Evolutionary conservation across 1,284 basidiomycete species (phyloP), one percentile per base, ranked within the genome.

Genomic region (Coniferiporia sulphurascens): DNA sequence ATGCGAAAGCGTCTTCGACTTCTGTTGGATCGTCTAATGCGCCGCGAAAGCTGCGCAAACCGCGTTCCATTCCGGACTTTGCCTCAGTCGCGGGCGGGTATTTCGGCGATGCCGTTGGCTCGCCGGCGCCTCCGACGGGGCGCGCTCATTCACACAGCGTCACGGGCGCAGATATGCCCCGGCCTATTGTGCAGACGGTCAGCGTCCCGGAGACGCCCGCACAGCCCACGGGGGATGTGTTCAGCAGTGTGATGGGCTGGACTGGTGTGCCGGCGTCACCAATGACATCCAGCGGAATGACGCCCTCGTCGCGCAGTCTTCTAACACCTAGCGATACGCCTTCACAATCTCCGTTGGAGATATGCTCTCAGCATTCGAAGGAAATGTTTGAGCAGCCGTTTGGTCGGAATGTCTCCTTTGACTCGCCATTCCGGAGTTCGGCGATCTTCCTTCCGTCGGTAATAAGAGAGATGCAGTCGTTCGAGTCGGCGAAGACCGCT

Each of bases 401-500:
- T 68, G 88, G 88, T 15, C 68, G 71, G 8, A 80, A 82, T 9
- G 78, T 89, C 34, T 65, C 71, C 1, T 91, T 86, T 64, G 82
- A 85, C 60, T 77, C 82, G 0, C 87, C 86, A 2, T 71, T 76
- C 4, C 76, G 79, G 55, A 69, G 61, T 3, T 69, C 75, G n/a
- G 68, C 74, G 1, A 60, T 71, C 55, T 77, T 72, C 66, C 73
- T 74, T 0, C 78, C 81, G 1, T 82, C 79, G 1, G 73, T 76
- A 45, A 69, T 91, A 43, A 84, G 89, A 17, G 86, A 86, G 69
- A 86, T 91, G 83, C 87, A 90, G 64, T 89, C 86, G 0, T 92
- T 91, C 66, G 89, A 91, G 65, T 90, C 87, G 2, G 84, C 83
- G 0, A 70, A 87, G 52, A 92, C 89, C 0, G 88, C 87, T 0